Percentiles rank a stretch among this genome's conserved stretches.
These are phyloP conservation scores for Aegilops speltoides DNA, from an alignment of 176 grass and related monocot species.

Conservation along the genomic window DNA sequence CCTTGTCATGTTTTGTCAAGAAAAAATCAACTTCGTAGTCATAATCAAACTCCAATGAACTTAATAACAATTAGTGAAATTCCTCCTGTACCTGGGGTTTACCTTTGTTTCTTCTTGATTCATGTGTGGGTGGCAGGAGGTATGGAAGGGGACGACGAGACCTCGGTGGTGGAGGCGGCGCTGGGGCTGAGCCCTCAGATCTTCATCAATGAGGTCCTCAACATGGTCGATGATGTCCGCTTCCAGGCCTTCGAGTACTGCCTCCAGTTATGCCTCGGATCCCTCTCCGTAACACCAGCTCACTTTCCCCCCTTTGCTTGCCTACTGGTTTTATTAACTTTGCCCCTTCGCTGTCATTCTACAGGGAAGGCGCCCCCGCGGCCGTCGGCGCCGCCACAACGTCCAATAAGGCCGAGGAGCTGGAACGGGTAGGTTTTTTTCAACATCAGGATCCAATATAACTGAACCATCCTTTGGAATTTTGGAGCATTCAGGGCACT, in stretches of 20 bases:
- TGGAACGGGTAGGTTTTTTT: constrained; percentile 30
- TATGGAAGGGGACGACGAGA: constrained; percentile 20
- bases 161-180: constrained; percentile 16
- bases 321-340: constrained; percentile 5
- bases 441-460: background rate
- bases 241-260: constrained; percentile 31
- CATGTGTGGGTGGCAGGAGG: too few relatives aligned
- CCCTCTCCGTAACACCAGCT: background rate
- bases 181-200: constrained; percentile 34
- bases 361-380: constrained; percentile 28
- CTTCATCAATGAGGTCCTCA: constrained; percentile 37
- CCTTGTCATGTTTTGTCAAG: too few relatives aligned
- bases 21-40: too few relatives aligned
- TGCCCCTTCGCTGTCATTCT: background rate
- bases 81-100: too few relatives aligned
- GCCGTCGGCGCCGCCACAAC: constrained; percentile 1
- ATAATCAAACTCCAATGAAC: too few relatives aligned
- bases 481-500: background rate
- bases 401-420: constrained; percentile 26
- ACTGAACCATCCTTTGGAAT: background rate
- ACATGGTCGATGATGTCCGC: constrained; percentile 18
- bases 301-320: background rate
- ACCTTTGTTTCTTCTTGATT: too few relatives aligned
- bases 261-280: constrained; percentile 32
- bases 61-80: too few relatives aligned